phyloP scores from a whole-genome alignment of 306 rosid species.

The Glycine soja region DNA sequence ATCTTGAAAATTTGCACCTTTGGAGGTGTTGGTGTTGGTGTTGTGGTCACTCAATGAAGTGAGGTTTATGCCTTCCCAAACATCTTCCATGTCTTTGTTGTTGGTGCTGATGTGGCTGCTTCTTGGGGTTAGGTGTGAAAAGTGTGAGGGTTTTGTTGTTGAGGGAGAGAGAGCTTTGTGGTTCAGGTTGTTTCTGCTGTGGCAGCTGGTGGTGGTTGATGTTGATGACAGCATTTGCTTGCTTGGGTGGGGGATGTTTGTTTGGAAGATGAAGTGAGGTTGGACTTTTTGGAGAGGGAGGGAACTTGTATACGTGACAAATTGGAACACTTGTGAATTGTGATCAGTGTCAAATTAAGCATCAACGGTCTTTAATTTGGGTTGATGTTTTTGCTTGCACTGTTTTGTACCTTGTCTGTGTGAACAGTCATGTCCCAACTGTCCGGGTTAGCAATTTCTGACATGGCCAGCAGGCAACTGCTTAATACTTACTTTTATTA shows the following conservation, averaged over 20 bases:
- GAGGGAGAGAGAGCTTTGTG: neutral
- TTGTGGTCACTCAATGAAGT: conserved; percentile 42
- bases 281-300: too few species aligned
- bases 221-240: neutral
- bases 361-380: neutral
- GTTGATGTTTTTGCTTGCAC: neutral
- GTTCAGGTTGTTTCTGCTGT: neutral
- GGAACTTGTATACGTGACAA: neutral
- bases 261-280: neutral
- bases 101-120: neutral
- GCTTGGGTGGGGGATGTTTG: too few species aligned
- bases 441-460: neutral
- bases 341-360: neutral
- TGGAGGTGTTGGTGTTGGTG: neutral
- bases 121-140: neutral
- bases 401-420: neutral
- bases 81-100: conserved; percentile 15
- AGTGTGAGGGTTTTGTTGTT: neutral
- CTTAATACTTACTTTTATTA: too few species aligned
- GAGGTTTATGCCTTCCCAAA: conserved; percentile 65
- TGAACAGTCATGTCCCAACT: neutral
- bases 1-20: conserved; percentile 49
- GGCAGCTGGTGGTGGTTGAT: too few species aligned
- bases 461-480: neutral
- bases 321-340: neutral